Evolutionary conservation across 345 rosid species (phyloP).

Genomic region (Iberis pinnata): DNA sequence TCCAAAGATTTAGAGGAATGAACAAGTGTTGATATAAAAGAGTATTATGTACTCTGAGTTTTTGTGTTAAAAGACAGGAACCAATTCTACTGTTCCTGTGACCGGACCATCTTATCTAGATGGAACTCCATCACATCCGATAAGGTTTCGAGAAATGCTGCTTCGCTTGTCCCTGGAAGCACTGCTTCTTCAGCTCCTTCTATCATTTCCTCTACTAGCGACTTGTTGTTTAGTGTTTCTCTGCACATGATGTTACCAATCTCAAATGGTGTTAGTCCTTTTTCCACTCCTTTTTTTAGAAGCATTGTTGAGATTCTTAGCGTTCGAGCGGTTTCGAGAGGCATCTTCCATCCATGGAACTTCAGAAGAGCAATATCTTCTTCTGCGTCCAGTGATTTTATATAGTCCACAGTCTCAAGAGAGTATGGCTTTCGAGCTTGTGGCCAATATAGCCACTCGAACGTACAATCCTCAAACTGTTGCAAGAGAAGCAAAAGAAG

Average conservation of each 20-base stretch:
- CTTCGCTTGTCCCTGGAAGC: constrained; percentile 33
- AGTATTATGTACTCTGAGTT: constrained; percentile 22
- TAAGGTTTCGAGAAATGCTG: constrained; percentile 23
- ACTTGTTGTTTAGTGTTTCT: constrained; percentile 49
- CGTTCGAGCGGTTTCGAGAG: constrained; percentile 43
- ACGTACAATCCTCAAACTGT: constrained; percentile 92
- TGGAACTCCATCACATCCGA: constrained; percentile 27
- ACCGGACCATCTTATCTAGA: constrained; percentile 24
- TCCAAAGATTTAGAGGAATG: constrained; percentile 18
- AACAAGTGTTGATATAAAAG: constrained; percentile 6
- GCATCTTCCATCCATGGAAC: constrained; percentile 70
- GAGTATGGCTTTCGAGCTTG: constrained; percentile 68
- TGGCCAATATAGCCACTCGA: constrained; percentile 94
- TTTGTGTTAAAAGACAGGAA: constrained; percentile 10
- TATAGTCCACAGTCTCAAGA: constrained; percentile 44
- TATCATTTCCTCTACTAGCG: constrained; percentile 35
- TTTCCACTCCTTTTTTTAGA: constrained; percentile 66
- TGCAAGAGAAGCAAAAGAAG: constrained; percentile 6
- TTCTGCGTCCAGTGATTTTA: constrained; percentile 57
- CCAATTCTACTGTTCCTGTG: constrained; percentile 29
- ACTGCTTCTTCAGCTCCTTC: constrained; percentile 30
- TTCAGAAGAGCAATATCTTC: constrained; percentile 58
- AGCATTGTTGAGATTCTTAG: constrained; percentile 78
- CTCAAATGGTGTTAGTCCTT: constrained; percentile 63
- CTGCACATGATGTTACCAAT: constrained; percentile 83